phyloP scores from a whole-genome alignment of 1,284 basidiomycete species.

The Schizopora paradoxa region DNA sequence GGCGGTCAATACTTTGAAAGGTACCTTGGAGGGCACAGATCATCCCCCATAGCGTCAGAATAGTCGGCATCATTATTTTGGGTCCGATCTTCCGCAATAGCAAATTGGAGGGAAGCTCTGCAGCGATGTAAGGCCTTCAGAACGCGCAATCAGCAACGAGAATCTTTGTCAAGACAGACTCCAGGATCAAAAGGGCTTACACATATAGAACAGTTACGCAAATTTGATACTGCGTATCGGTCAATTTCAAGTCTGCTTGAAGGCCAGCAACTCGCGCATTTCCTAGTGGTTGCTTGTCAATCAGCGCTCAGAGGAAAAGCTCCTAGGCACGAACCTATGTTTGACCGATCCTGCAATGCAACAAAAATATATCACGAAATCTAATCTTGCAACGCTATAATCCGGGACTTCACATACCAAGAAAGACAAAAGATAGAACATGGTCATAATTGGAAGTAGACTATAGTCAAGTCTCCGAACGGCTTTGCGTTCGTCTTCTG shows the following conservation, averaged over 20 bases:
- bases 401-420: slow-evolving; percentile 32
- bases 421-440: slow-evolving; percentile 48
- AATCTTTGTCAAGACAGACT: slow-evolving; percentile 15
- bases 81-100: slow-evolving; percentile 52
- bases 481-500: slow-evolving; percentile 14
- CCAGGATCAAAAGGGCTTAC: slow-evolving; percentile 27
- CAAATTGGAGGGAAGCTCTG: slow-evolving; percentile 57
- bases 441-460: slow-evolving; percentile 42
- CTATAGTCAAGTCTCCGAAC: slow-evolving; percentile 40
- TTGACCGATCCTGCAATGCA: slow-evolving; percentile 35
- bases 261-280: slow-evolving; percentile 59
- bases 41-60: slow-evolving; percentile 55
- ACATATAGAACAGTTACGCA: slow-evolving; percentile 49
- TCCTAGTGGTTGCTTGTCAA: too few species aligned
- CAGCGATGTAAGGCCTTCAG: slow-evolving; percentile 49
- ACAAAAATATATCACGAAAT: neutral
- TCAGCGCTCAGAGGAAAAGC: neutral
- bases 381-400: neutral
- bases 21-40: slow-evolving; percentile 49
- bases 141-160: slow-evolving; percentile 9
- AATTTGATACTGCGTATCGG: slow-evolving; percentile 47
- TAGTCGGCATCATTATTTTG: slow-evolving; percentile 48
- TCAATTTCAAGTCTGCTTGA: slow-evolving; percentile 46
- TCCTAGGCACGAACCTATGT: slow-evolving; percentile 38
- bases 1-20: slow-evolving; percentile 2